These are phyloP conservation scores for Rhododendron kiyosumense DNA, from an alignment of 148 eudicot species.

Conservation along the genomic window DNA sequence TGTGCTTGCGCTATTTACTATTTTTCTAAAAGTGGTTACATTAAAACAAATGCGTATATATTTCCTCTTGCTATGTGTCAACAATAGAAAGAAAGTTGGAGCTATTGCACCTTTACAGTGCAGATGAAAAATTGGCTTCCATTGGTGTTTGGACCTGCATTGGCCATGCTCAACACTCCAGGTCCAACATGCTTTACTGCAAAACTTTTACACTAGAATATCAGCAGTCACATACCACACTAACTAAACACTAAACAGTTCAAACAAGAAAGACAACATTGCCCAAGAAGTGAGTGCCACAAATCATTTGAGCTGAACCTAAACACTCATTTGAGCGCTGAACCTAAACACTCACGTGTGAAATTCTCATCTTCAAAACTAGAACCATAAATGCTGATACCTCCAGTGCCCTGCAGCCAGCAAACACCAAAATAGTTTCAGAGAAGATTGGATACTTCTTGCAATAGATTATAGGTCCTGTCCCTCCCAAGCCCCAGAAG, in stretches of 20 bases:
- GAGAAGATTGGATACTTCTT: not conserved
- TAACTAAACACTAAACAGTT: not conserved
- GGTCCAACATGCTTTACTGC: slow-evolving; percentile 55
- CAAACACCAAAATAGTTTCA: not conserved
- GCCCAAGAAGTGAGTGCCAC: not conserved
- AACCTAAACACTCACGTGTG: slow-evolving; percentile 25
- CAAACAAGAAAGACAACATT: not conserved
- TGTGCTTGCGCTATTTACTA: not conserved
- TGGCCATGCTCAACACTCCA: slow-evolving; percentile 64
- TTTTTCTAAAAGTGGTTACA: not conserved
- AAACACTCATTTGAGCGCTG: slow-evolving; percentile 9
- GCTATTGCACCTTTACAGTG: slow-evolving; percentile 33
- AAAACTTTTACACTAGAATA: not conserved
- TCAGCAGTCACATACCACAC: not conserved
- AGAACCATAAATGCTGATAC: slow-evolving; percentile 49
- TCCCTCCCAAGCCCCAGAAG: not conserved
- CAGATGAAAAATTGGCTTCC: slow-evolving; percentile 67
- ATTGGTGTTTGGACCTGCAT: slow-evolving; percentile 57
- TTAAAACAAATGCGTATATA: not conserved
- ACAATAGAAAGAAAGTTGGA: not conserved
- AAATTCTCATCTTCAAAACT: slow-evolving; percentile 54
- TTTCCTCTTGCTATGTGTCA: not conserved
- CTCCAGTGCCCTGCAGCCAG: slow-evolving; percentile 51
- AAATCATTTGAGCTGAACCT: not conserved
- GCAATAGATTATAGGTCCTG: not conserved